These are phyloP conservation scores for Catharanthus roseus DNA, from an alignment of 257 asterid genomes.

Conservation along the genomic window DNA sequence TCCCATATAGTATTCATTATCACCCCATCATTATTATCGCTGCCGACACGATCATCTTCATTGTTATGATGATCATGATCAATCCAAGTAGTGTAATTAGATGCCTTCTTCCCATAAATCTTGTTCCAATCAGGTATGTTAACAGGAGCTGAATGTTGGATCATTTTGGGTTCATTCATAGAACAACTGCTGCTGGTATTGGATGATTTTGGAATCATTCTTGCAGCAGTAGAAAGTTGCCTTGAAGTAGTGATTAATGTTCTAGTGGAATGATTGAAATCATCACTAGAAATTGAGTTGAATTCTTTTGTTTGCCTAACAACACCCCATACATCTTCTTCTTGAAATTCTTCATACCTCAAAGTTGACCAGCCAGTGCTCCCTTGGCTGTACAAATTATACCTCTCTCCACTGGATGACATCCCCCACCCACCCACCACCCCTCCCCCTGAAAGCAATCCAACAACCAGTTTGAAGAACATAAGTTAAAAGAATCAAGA, in stretches of 20 bases:
- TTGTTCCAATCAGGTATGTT: constrained; percentile 61
- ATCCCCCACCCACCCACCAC: too few species aligned
- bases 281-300: constrained; percentile 12
- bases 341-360: constrained; percentile 55
- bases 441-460: constrained; percentile 7
- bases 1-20: constrained; percentile 20
- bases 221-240: constrained; percentile 24
- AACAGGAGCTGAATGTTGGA: constrained; percentile 44
- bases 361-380: constrained; percentile 48
- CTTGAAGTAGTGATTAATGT: constrained; percentile 14
- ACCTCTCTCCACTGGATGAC: constrained; percentile 29
- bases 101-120: constrained; percentile 32
- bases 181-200: constrained; percentile 7
- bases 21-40: neutral
- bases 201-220: constrained; percentile 32
- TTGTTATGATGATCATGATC: neutral
- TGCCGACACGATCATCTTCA: neutral
- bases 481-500: neutral
- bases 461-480: too few species aligned
- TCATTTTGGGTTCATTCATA: neutral
- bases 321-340: constrained; percentile 48
- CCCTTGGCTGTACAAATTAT: constrained; percentile 35
- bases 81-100: neutral
- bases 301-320: constrained; percentile 7
- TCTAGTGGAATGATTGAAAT: constrained; percentile 10